Base-by-base conservation (phyloP, 2,329 filamentous ascomycete genomes). In the Endocalyx cinctus region DNA sequence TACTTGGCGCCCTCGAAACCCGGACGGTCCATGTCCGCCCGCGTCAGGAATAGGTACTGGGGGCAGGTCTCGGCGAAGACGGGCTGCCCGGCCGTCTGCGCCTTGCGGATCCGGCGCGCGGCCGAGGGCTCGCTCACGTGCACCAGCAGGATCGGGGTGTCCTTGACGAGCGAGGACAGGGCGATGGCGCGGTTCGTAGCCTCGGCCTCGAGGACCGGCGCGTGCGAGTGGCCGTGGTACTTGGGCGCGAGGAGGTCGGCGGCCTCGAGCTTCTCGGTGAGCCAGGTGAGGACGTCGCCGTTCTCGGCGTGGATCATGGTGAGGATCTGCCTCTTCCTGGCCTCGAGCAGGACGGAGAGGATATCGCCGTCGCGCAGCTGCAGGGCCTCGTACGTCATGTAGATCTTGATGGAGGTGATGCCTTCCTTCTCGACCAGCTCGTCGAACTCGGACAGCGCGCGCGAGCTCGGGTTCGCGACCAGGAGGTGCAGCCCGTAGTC, bases 271-370 rank as follows among this genome's bases (percentile, higher is more conserved):
- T 70, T 67, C 23, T 63, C 60, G 2, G 70, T 74, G 39, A 74
- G 66, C 70, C 68, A 74, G 31, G 70, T 61, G 22, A 75, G 67
- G 13, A 74, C 63, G 34, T 72, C 67, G 16, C 67, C 66, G 39
- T 75, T 74, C 44, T 74, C 70, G 2, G 70, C 69, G 41, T 74
- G 70, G 26, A 76, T 64, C 65, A 74, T 74, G 14, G 72, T 77
- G 10, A 70, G 62, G 29, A 76, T 70, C 25, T 39, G 43, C 20
- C 48, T 44, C 31, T 53, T 51, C 3, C 59, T 56, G 10, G 69
- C 63, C 8, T 64, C 59, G 36, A 73, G 62, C 32, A 79, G 52
- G 10, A 77, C 66, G 20, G 66, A 62, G 17, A 77, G 57, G 29
- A 77, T 63, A 38, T 74, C 55, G 17, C 60, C 46, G 41, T 74